phyloP scores from a whole-genome alignment of 2,329 filamentous ascomycete genomes.

The Fusarium subglutinans region DNA sequence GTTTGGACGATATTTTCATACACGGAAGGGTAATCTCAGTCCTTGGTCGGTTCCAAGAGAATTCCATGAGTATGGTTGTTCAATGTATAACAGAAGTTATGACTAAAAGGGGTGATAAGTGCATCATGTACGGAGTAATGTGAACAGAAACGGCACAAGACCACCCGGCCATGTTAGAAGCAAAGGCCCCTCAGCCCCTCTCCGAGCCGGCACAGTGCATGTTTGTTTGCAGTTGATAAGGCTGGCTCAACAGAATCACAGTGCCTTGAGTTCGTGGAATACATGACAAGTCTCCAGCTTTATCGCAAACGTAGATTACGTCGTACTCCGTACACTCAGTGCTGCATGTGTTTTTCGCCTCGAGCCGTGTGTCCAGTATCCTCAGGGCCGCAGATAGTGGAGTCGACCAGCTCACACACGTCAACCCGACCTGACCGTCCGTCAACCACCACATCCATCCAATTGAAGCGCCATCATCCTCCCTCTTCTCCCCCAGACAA shows the following conservation, averaged over 20 bases:
- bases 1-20: background rate
- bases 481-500: slow-evolving; percentile 20
- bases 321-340: slow-evolving; percentile 8
- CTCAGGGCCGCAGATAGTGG: slow-evolving; percentile 23
- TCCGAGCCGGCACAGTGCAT: slow-evolving; percentile 23
- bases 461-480: slow-evolving; percentile 29
- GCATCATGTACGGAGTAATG: background rate
- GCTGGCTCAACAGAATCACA: slow-evolving; percentile 23
- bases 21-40: background rate
- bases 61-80: background rate
- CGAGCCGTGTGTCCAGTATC: slow-evolving; percentile 15
- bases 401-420: slow-evolving; percentile 36
- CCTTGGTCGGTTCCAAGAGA: too few species aligned
- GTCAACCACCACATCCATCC: slow-evolving; percentile 21
- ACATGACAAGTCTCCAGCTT: slow-evolving; percentile 18
- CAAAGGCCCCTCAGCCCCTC: slow-evolving; percentile 5
- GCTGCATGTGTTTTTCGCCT: background rate
- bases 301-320: slow-evolving; percentile 12
- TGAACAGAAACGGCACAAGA: slow-evolving; percentile 4
- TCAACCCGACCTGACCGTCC: slow-evolving; percentile 30
- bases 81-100: background rate
- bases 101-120: background rate
- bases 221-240: slow-evolving; percentile 23
- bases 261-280: background rate
- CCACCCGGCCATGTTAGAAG: background rate